Conservation (phyloP, 2,329 filamentous ascomycete genomes). For the Chaetomium sp. region DNA sequence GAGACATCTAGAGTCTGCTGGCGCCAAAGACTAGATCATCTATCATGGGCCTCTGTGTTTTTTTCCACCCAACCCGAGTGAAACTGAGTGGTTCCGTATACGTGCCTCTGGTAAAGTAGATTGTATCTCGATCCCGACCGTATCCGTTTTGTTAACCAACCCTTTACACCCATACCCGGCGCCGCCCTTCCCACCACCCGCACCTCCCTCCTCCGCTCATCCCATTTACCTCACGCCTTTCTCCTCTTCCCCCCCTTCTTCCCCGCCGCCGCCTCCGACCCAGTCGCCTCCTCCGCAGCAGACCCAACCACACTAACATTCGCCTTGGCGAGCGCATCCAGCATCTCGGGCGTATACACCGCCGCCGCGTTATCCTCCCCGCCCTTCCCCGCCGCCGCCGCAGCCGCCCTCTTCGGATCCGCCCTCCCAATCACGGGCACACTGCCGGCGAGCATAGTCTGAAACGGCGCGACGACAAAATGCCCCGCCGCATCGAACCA, state of each 20-base stretch:
- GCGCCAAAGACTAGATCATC: not conserved
- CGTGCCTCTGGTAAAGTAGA: not conserved
- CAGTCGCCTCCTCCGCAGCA: slow-evolving; percentile 36
- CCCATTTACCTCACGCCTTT: slow-evolving; percentile 45
- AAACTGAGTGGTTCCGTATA: not conserved
- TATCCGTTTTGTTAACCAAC: not conserved
- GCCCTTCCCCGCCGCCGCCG: slow-evolving; percentile 41
- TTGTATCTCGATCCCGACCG: not conserved
- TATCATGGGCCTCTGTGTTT: not conserved
- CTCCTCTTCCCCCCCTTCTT: slow-evolving; percentile 50
- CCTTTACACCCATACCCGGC: not conserved
- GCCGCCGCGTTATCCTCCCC: slow-evolving; percentile 37
- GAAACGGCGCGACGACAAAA: slow-evolving; percentile 76
- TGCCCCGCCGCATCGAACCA: slow-evolving; percentile 76
- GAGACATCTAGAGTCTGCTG: not conserved
- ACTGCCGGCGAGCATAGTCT: slow-evolving; percentile 72
- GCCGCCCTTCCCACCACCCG: not conserved
- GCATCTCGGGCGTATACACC: slow-evolving; percentile 47
- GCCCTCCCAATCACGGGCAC: slow-evolving; percentile 66
- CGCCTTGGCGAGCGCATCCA: slow-evolving; percentile 48
- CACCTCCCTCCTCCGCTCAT: not conserved
- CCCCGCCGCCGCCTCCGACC: slow-evolving; percentile 39
- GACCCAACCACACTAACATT: slow-evolving; percentile 27
- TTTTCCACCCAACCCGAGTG: not conserved
- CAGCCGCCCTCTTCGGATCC: slow-evolving; percentile 61